phyloP scores from a whole-genome alignment of 495 filamentous ascomycete species.

The Neurospora cerealis region DNA sequence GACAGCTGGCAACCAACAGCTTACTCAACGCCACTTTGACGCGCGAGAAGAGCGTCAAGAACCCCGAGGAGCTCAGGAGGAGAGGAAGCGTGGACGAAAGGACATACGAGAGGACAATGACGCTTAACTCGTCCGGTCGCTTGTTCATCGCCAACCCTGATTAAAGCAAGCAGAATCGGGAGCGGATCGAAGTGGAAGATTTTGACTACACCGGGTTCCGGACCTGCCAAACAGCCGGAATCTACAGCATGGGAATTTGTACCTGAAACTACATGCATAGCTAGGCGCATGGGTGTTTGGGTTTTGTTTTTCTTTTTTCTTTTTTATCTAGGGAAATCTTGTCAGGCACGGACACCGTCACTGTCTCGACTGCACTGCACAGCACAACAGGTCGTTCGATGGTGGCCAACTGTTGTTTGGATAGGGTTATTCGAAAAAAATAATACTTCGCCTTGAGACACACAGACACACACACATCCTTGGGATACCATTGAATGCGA shows the following conservation, averaged over 20 bases:
- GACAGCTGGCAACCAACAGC: constrained; percentile 41
- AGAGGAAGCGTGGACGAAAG: constrained; percentile 92
- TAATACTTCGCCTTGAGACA: background rate
- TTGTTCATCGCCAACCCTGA: constrained; percentile 96
- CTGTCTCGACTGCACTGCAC: background rate
- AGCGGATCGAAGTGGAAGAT: background rate
- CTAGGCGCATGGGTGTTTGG: background rate
- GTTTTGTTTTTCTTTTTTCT: background rate
- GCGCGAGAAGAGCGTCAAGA: constrained; percentile 56
- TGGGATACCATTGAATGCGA: background rate
- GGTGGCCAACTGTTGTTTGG: background rate
- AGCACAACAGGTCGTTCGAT: background rate
- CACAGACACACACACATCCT: background rate
- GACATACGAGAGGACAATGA: constrained; percentile 87
- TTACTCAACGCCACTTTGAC: constrained; percentile 41
- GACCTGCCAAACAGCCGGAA: background rate
- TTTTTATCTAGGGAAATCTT: background rate
- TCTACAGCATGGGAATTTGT: background rate
- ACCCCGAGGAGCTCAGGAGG: constrained; percentile 64
- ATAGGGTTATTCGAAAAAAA: background rate
- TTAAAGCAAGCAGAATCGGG: constrained; percentile 20
- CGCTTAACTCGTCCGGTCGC: constrained; percentile 54
- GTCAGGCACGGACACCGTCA: background rate
- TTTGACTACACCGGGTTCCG: background rate
- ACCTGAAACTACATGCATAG: background rate